These are phyloP conservation scores for Panicum virgatum DNA, from an alignment of 202 grass and related monocot genomes.

Conservation along the genomic window DNA sequence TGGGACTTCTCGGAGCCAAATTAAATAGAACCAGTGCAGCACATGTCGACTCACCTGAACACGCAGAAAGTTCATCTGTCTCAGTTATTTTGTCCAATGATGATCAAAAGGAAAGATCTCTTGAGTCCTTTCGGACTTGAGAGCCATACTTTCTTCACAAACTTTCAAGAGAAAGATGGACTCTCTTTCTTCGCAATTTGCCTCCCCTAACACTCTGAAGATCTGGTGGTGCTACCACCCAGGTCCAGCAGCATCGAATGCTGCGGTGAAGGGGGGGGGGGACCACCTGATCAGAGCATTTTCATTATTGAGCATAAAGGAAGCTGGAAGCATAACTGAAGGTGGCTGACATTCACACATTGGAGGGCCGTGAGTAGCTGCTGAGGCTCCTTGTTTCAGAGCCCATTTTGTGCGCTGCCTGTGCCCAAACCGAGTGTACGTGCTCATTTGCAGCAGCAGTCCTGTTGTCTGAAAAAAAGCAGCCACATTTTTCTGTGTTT, in stretches of 20 bases:
- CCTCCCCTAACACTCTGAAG: neutral
- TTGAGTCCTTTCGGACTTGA: neutral
- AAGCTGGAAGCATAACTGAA: slow-evolving; percentile 1
- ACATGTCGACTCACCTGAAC: slow-evolving; percentile 4
- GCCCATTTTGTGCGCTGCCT: slow-evolving; percentile 23
- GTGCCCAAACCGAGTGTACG: slow-evolving; percentile 9
- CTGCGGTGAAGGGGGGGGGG: neutral
- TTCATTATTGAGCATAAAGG: neutral
- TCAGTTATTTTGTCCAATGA: neutral
- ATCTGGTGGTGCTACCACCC: neutral
- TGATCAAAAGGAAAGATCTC: neutral
- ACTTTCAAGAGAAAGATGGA: neutral
- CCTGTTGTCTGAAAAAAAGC: neutral
- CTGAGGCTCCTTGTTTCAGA: neutral
- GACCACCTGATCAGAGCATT: neutral
- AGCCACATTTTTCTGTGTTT: neutral
- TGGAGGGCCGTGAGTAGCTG: neutral
- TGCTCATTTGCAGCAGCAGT: slow-evolving; percentile 39
- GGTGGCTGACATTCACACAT: neutral
- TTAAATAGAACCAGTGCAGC: slow-evolving; percentile 6
- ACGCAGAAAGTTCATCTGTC: neutral
- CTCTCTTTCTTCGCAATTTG: neutral
- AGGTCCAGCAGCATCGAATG: slow-evolving; percentile 1
- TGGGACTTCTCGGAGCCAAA: slow-evolving; percentile 14
- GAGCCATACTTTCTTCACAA: neutral